These are phyloP conservation scores for Wickerhamiella musiphila DNA, from an alignment of 805 yeast species.

Conservation along the genomic window DNA sequence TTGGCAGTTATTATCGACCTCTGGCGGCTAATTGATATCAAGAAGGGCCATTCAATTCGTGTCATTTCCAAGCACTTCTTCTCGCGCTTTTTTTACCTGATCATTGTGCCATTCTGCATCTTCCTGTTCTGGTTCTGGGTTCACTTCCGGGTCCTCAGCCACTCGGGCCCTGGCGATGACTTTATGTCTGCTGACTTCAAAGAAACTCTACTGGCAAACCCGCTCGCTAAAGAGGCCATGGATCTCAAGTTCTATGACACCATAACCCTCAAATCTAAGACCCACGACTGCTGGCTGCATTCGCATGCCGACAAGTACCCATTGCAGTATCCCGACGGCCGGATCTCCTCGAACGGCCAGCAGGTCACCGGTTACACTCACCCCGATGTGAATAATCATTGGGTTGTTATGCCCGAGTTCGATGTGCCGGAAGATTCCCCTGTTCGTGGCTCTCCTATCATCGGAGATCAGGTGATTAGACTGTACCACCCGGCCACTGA, in stretches of 20 bases:
- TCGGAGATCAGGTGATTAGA: slow-evolving; percentile 55
- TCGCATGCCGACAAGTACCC: slow-evolving; percentile 81
- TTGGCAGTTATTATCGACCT: slow-evolving; percentile 74
- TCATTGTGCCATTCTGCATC: slow-evolving; percentile 51
- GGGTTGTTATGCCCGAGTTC: slow-evolving; percentile 26
- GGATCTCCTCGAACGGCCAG: slow-evolving; percentile 86
- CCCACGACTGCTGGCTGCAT: slow-evolving; percentile 59
- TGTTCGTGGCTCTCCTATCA: no score
- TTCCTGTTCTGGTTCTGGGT: slow-evolving; percentile 60
- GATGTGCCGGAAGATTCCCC: no score
- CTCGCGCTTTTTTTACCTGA: slow-evolving; percentile 45
- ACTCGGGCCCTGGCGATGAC: slow-evolving; percentile 86
- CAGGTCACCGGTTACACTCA: slow-evolving; percentile 87
- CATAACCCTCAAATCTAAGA: slow-evolving; percentile 52
- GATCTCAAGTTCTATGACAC: slow-evolving; percentile 45
- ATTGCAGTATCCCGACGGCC: slow-evolving; percentile 86
- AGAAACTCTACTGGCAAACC: slow-evolving; percentile 57
- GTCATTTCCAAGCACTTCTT: slow-evolving; percentile 42
- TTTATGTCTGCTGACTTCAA: slow-evolving; percentile 82
- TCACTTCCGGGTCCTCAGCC: slow-evolving; percentile 59
- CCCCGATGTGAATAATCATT: slow-evolving; percentile 74
- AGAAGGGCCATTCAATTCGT: slow-evolving; percentile 45
- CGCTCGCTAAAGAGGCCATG: slow-evolving; percentile 49
- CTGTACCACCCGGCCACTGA: slow-evolving; percentile 54
- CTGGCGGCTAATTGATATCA: slow-evolving; percentile 35